Evolutionary conservation across 2,329 filamentous ascomycete species (phyloP).

Genomic region (Cercospora sp.): DNA sequence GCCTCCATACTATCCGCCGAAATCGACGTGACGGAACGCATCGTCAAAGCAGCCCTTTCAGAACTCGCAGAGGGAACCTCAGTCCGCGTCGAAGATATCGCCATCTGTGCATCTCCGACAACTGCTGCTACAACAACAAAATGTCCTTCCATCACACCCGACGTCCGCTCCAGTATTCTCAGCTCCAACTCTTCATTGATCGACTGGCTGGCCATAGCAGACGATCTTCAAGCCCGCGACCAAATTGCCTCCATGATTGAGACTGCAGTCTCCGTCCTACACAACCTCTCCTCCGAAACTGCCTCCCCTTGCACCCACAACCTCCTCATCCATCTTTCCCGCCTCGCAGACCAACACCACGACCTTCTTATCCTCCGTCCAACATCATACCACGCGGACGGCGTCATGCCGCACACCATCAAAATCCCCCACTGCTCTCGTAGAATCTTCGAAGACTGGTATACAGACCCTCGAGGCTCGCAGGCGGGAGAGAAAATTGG

Average conservation of each 20-base stretch:
- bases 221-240: conserved; percentile 23
- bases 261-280: conserved; percentile 16
- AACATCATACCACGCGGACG: conserved; percentile 27
- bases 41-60: conserved; percentile 30
- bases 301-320: conserved; percentile 29
- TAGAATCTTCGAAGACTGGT: conserved; percentile 30
- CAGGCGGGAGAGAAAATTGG: conserved; percentile 7
- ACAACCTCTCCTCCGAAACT: conserved; percentile 21
- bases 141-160: background rate
- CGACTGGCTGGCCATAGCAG: conserved; percentile 35
- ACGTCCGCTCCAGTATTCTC: background rate
- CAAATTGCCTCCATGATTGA: conserved; percentile 11
- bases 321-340: conserved; percentile 30
- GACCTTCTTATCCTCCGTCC: conserved; percentile 33
- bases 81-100: conserved; percentile 24
- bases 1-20: conserved; percentile 33
- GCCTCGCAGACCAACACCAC: conserved; percentile 28
- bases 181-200: conserved; percentile 14
- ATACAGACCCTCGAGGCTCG: conserved; percentile 11
- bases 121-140: background rate
- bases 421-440: conserved; percentile 29
- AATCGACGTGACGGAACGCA: conserved; percentile 32
- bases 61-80: conserved; percentile 29
- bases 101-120: conserved; percentile 21
- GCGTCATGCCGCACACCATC: conserved; percentile 22